Conservation (phyloP, 768 basidiomycete genomes). For the Boletus insuetus region DNA sequence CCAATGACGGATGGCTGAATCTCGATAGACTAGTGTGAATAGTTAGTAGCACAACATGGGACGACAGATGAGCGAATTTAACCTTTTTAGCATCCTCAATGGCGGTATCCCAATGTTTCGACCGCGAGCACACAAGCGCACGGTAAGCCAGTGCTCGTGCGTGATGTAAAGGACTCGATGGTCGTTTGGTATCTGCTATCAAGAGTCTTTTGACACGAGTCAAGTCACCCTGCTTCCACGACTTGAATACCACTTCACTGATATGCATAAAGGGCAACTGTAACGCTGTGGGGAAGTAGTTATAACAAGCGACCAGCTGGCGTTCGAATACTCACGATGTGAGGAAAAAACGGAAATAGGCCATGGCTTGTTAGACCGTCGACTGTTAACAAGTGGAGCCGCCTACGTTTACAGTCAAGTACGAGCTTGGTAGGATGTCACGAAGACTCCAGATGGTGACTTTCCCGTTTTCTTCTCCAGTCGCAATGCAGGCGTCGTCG, state of each 20-base stretch:
- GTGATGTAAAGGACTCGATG: not conserved
- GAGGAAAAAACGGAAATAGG: no score
- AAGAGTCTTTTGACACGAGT: not conserved
- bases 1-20: conserved; percentile 3
- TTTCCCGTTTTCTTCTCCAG: not conserved
- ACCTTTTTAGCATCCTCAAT: conserved; percentile 11
- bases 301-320: not conserved
- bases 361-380: not conserved
- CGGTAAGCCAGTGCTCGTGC: conserved; percentile 4
- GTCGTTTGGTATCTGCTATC: not conserved
- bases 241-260: not conserved
- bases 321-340: not conserved
- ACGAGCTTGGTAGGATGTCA: not conserved
- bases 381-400: no score
- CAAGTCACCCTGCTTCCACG: not conserved
- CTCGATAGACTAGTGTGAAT: not conserved
- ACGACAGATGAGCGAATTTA: accelerated
- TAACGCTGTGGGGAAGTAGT: not conserved
- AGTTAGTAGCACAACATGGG: not conserved
- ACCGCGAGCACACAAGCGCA: not conserved
- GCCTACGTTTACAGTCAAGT: not conserved
- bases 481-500: not conserved
- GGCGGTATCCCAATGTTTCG: not conserved
- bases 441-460: not conserved
- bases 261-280: conserved; percentile 3